A percentile compares a stretch with the other conserved stretches of the same genome.
Evolutionary conservation across 1,284 basidiomycete species (phyloP).

Genomic region (Takashimella tepidaria): DNA sequence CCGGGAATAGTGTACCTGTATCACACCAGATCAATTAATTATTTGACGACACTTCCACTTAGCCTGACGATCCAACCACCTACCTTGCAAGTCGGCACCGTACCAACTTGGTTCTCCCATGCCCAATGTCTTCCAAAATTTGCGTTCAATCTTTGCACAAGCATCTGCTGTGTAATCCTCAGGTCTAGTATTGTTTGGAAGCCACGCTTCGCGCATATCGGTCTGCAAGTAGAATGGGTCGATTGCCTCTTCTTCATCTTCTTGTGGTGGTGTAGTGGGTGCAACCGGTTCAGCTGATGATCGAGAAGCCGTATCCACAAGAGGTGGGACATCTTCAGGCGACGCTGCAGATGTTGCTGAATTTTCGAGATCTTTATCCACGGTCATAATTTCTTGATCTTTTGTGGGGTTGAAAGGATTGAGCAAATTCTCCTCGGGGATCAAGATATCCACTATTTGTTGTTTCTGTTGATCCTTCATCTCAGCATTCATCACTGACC

Average conservation of each 20-base stretch:
- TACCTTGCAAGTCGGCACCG: slow-evolving; percentile 88
- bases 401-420: not conserved
- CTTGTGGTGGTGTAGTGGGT: not conserved
- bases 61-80: slow-evolving; percentile 5
- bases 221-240: slow-evolving; percentile 62
- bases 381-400: not conserved
- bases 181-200: slow-evolving; percentile 63
- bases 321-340: slow-evolving; percentile 19
- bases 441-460: not conserved
- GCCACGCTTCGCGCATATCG: slow-evolving; percentile 66
- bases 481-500: not conserved
- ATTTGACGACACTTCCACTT: slow-evolving; percentile 18
- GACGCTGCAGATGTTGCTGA: not conserved
- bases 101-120: slow-evolving; percentile 77
- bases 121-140: slow-evolving; percentile 88
- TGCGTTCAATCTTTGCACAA: slow-evolving; percentile 79
- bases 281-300: slow-evolving; percentile 26
- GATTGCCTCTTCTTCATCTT: slow-evolving; percentile 3
- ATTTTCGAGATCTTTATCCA: not conserved
- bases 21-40: too few species aligned
- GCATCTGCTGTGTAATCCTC: slow-evolving; percentile 78
- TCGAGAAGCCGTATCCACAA: slow-evolving; percentile 28
- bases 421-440: not conserved
- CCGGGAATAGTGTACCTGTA: slow-evolving; percentile 75
- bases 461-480: not conserved